Percentiles rank a stretch among this genome's conserved stretches.
These are phyloP conservation scores for Trypanosoma lewisi DNA, from an alignment of 208 protist genomes.

Conservation along the genomic window DNA sequence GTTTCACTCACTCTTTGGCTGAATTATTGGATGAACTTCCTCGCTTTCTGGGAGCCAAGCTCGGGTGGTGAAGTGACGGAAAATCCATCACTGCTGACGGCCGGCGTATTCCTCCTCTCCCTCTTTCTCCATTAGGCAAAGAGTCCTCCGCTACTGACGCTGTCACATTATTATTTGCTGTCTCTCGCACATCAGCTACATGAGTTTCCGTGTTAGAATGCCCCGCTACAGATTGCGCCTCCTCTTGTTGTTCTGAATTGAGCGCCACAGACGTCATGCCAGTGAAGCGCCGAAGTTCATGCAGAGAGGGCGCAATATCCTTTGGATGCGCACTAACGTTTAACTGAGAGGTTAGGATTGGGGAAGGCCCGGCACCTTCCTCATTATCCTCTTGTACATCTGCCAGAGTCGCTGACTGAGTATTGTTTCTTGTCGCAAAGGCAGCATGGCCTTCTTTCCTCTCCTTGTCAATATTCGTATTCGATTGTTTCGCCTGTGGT, in stretches of 20 bases:
- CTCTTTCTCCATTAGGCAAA: background rate
- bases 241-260: background rate
- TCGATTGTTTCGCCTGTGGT: background rate
- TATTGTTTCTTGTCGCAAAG: background rate
- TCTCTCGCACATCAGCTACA: background rate
- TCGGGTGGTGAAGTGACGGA: constrained; percentile 17
- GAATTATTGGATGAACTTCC: no score
- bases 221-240: background rate
- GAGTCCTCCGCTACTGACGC: background rate
- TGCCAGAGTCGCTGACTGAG: background rate
- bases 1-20: no score
- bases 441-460: background rate
- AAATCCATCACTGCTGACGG: constrained; percentile 20
- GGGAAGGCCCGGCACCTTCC: background rate
- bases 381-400: background rate
- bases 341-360: background rate
- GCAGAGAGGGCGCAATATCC: background rate
- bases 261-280: background rate
- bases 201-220: background rate
- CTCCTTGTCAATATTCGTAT: background rate
- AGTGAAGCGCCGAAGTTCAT: background rate
- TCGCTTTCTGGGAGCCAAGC: background rate
- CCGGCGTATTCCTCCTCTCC: background rate
- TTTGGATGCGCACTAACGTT: background rate
- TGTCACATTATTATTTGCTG: background rate